Evolutionary conservation across 495 filamentous ascomycete species (phyloP), one percentile per base, ranked within the genome.

Genomic region (Trichoderma erinaceum): DNA sequence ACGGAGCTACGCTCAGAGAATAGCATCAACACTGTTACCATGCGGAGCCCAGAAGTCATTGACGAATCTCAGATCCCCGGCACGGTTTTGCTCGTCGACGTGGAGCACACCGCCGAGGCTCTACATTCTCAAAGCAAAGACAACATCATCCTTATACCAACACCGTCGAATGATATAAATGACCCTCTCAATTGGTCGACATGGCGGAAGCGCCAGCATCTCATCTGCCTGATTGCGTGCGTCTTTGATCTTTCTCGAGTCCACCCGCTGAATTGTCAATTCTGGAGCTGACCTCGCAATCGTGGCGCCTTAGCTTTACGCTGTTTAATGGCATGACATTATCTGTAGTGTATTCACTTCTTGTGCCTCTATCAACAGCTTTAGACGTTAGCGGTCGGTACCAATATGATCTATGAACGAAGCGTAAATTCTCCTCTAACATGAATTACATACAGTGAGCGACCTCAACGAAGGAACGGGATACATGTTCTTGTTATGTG

Each of bases 161-260:
- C 82, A 0, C 86, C 86, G 1, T 87, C 85, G 0, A 72, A 73
- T 58, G 82, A 88, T 68, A 83, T 84, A 7, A 81, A 88, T 63
- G 86, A 89, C 68, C 86, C 86, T 8, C 73, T 89, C 68, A 88
- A 87, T 67, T 88, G 86, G 86, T 81, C 85, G 65, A 78, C 76
- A 7, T 75, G 77, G 41, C 80, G 86, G 46, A 88, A 88, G 73
- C 69, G 80, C 18, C 35, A 41, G 35, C 63, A 65, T 27, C 63
- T 65, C 35, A 65, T 44, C 10, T 65, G 63, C 13, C 63, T 65
- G 21, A 65, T 65, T 18, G 63, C 41, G 63, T 65, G 35, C 41
- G 63, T 64, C 10, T 35, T 23, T 27, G 3, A 3, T 38, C 70
- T 86, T 41, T 83, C 84, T 5, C 82, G 82, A 2, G 67, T 79